Percentiles rank a stretch among this genome's conserved stretches.
Conservation (phyloP, 106 monocot species). For the Platanthera guangdongensis region DNA sequence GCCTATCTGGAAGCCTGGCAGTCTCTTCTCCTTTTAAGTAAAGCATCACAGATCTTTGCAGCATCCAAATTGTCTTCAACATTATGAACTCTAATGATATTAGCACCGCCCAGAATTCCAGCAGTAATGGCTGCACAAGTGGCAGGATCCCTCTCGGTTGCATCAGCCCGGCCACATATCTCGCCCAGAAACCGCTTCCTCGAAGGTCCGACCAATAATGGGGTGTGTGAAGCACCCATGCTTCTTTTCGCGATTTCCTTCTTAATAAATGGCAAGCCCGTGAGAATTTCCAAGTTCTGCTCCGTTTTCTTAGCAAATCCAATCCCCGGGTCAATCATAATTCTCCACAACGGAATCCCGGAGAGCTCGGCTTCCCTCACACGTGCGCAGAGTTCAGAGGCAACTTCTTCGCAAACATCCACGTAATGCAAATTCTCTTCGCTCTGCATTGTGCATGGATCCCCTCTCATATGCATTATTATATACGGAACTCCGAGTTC, state of each 20-base stretch:
- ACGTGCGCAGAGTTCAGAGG: constrained; percentile 39
- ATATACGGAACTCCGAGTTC: constrained; percentile 63
- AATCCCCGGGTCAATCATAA: constrained; percentile 80
- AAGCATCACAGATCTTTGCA: constrained; percentile 73
- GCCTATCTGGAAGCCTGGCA: neutral
- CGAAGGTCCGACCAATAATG: constrained; percentile 74
- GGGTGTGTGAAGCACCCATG: constrained; percentile 51
- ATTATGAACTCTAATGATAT: constrained; percentile 87
- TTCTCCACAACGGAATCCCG: constrained; percentile 81
- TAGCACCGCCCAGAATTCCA: constrained; percentile 75
- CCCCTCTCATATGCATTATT: constrained; percentile 90
- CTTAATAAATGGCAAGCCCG: constrained; percentile 37
- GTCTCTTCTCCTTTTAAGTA: constrained; percentile 27
- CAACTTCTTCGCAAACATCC: constrained; percentile 68
- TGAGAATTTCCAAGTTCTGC: constrained; percentile 69
- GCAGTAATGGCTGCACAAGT: constrained; percentile 59
- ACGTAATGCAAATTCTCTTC: constrained; percentile 53
- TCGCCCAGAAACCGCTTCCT: constrained; percentile 90
- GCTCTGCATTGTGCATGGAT: constrained; percentile 83
- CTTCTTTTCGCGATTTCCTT: constrained; percentile 42
- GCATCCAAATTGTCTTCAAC: constrained; percentile 60
- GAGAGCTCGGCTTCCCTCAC: constrained; percentile 57
- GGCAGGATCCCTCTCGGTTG: constrained; percentile 77
- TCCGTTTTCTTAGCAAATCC: constrained; percentile 72
- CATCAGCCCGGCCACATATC: constrained; percentile 45